Base-by-base conservation (phyloP, 176 grass and related monocot species). In the Neostapfia colusana region DNA sequence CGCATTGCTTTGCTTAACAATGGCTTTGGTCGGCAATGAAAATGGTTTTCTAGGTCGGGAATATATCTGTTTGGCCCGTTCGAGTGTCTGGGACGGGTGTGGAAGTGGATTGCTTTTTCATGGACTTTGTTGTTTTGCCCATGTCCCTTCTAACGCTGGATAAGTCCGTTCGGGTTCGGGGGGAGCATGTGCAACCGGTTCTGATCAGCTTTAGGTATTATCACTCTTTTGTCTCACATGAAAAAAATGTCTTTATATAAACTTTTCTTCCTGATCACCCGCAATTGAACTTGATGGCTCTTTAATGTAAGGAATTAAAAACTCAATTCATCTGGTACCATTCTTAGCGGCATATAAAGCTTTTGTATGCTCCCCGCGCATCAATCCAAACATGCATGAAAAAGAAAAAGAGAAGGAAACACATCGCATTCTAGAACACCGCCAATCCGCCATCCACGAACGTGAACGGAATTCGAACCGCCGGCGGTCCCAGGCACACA, bases 41-140 rank as follows among this genome's bases (percentile, higher is more conserved):
- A 77, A 77, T 86, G 18, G 2, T 13, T n/a, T 41, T 4, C 11
- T 15, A 5, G 41, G 34, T 7, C 16, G 43, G 7, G 46, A 49
- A 43, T 51, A 43, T 51, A 81, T 69, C 70, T 80, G 3, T 37
- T 14, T 80, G 34, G 61, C 69, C 23, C 17, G 8, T 79, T 24
- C 41, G 69, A 42, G 69, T 14, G 69, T 39, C 26, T 61, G 57
- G 5, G 11, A 61, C 4, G 10, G 25, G 31, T 61, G 23, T 58
- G 26, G 57, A 14, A 31, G 26, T 27, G 57, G 25, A 61, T 14
- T 15, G 12, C 12, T 28, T 61, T 16, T 61, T 61, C 25, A 31
- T 15, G 26, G 57, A 61, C 18, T 31, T 31, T 28, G 11, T 28
- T 61, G 25, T 28, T 16, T 28, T 15, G 4, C 57, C 5, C 10